Percentiles rank a stretch among this genome's conserved stretches.
Evolutionary conservation across 2,329 filamentous ascomycete genomes (phyloP).

Genomic region (Capronia coronata): DNA sequence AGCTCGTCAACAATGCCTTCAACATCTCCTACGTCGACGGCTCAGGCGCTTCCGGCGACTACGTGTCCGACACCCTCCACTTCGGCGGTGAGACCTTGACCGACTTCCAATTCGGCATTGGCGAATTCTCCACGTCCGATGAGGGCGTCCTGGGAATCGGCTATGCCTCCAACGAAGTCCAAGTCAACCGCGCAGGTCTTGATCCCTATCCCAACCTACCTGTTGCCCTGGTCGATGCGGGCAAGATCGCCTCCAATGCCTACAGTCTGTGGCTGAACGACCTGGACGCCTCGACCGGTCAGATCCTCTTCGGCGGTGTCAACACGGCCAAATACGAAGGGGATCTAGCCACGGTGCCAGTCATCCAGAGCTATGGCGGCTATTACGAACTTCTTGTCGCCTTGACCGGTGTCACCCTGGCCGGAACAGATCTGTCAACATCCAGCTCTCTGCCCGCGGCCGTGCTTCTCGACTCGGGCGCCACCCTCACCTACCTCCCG

Average conservation of each 20-base stretch:
- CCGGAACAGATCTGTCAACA: slow-evolving; percentile 25
- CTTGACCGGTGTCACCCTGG: slow-evolving; percentile 51
- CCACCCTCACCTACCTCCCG: slow-evolving; percentile 62
- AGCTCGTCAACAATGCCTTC: slow-evolving; percentile 67
- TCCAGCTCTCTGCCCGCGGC: slow-evolving; percentile 42
- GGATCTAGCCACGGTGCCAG: slow-evolving; percentile 58
- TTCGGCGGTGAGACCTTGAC: slow-evolving; percentile 47
- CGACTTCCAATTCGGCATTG: slow-evolving; percentile 55
- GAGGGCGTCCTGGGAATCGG: slow-evolving; percentile 83
- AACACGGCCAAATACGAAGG: slow-evolving; percentile 61
- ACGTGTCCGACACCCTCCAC: slow-evolving; percentile 62
- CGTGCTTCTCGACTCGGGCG: slow-evolving; percentile 66
- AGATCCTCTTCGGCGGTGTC: slow-evolving; percentile 68
- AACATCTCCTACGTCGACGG: slow-evolving; percentile 86
- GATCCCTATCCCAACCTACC: slow-evolving; percentile 63
- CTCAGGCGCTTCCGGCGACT: slow-evolving; percentile 69
- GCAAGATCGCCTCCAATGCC: slow-evolving; percentile 58
- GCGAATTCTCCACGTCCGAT: slow-evolving; percentile 48
- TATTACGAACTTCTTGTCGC: slow-evolving; percentile 64
- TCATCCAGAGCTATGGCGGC: slow-evolving; percentile 48
- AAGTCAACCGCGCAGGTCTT: slow-evolving; percentile 48
- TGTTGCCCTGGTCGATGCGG: slow-evolving; percentile 54
- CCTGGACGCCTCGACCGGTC: slow-evolving; percentile 57
- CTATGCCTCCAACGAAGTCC: slow-evolving; percentile 71
- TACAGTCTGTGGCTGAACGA: slow-evolving; percentile 74